Conservation (phyloP, 169 alveolate species). For the Cryptosporidium ubiquitum region DNA sequence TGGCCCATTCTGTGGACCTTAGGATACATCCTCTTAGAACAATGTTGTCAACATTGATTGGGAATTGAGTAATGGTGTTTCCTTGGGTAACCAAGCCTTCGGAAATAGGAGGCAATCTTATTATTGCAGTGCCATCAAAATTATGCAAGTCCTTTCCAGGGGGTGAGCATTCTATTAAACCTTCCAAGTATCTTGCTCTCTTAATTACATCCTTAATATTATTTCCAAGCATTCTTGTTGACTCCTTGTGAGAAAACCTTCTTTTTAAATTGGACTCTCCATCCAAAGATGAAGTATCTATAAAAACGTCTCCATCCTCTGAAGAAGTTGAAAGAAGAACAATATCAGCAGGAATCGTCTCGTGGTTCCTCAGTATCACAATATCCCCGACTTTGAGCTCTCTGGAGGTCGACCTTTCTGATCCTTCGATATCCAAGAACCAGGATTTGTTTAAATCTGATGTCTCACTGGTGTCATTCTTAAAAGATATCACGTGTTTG, state of each 20-base stretch:
- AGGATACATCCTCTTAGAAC: slow-evolving; percentile 93
- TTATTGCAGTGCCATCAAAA: slow-evolving; percentile 72
- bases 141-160: slow-evolving; percentile 69
- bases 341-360: slow-evolving; percentile 90
- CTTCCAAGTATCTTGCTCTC: slow-evolving; percentile 57
- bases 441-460: neutral
- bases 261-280: slow-evolving; percentile 87
- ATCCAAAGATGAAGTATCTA: slow-evolving; percentile 88
- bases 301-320: slow-evolving; percentile 79
- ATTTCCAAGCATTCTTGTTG: slow-evolving; percentile 39
- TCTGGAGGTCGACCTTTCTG: slow-evolving; percentile 74
- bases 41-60: slow-evolving; percentile 76
- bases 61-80: slow-evolving; percentile 60
- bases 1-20: slow-evolving; percentile 92
- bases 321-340: slow-evolving; percentile 79
- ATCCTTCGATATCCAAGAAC: slow-evolving; percentile 43
- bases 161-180: slow-evolving; percentile 72
- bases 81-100: slow-evolving; percentile 61
- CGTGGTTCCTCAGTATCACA: slow-evolving; percentile 83
- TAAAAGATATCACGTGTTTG: slow-evolving; percentile 28
- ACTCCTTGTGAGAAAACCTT: slow-evolving; percentile 75
- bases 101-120: slow-evolving; percentile 53
- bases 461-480: neutral
- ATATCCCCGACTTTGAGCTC: slow-evolving; percentile 85
- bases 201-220: slow-evolving; percentile 42